Conservation (phyloP, 495 filamentous ascomycete species). For the Lasiosphaeris hirsuta region DNA sequence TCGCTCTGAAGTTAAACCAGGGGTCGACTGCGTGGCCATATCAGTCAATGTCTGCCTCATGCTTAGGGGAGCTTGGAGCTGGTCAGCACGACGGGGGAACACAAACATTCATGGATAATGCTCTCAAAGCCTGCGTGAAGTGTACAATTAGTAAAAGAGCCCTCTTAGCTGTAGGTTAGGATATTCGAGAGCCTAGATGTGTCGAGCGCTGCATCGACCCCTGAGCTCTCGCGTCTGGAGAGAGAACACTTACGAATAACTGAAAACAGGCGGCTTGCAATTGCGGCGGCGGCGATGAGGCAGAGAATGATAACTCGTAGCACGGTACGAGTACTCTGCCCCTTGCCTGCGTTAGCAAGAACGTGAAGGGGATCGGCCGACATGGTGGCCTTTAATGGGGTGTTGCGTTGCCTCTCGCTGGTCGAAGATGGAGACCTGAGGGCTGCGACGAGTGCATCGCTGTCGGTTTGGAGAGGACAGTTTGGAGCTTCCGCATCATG, state of each 20-base stretch:
- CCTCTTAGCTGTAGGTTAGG: too few relatives aligned
- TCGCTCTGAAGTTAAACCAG: slow-evolving; percentile 99
- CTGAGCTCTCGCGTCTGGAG: not conserved
- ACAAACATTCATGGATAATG: slow-evolving; percentile 98
- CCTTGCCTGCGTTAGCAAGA: slow-evolving; percentile 43
- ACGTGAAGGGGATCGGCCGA: slow-evolving; percentile 35
- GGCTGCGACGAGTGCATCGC: slow-evolving; percentile 23
- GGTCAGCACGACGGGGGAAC: slow-evolving; percentile 4
- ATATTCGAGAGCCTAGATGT: not conserved
- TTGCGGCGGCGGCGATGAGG: slow-evolving; percentile 87
- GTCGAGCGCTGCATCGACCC: not conserved
- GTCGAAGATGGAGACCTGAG: slow-evolving; percentile 17
- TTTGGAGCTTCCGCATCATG: slow-evolving; percentile 38
- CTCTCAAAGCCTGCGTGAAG: slow-evolving; percentile 81
- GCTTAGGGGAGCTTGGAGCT: not conserved
- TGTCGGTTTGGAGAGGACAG: slow-evolving; percentile 38
- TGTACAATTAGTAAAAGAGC: slow-evolving; percentile 34
- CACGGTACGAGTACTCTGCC: slow-evolving; percentile 73
- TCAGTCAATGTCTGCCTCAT: slow-evolving; percentile 21
- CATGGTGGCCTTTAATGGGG: slow-evolving; percentile 33
- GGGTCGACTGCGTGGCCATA: slow-evolving; percentile 74
- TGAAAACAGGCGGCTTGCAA: slow-evolving; percentile 93
- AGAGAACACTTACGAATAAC: slow-evolving; percentile 76
- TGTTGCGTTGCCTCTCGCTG: slow-evolving; percentile 32
- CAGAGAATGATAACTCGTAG: slow-evolving; percentile 88